Base-by-base conservation (phyloP, 2,329 filamentous ascomycete genomes). In the Verticillium tricorpus region DNA sequence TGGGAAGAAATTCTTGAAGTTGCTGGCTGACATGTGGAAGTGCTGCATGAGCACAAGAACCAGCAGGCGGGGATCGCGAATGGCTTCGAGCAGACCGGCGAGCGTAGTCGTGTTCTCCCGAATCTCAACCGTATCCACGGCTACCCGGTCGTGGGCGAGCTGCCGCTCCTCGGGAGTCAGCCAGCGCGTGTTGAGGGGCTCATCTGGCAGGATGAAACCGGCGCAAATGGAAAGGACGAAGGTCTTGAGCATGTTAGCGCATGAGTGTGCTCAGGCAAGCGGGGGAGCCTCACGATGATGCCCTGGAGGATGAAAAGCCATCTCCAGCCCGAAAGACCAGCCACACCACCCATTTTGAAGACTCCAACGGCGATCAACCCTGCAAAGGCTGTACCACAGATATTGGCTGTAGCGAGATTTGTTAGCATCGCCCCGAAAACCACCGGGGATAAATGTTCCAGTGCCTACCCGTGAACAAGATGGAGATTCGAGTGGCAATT, bases 251-350 rank as follows among this genome's bases (percentile, higher is more conserved):
- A 54, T 69, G 69, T 68, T 55, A 69, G 67, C 63, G 68, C 68
- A 11, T 69, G 61, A 1, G 66, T 67, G 22, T 69, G 61, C 0
- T 71, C 64, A 12, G 73, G 60, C 34, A 35, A 14, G 34, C 9
- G 14, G 34, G 34, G 5, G 1, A 14, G 34, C 9, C 34, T 35
- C 14, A 35, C 34, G 34, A 35, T 35, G 34, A 35, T 35, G 34
- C 78, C 78, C 64, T 80, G 77, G 8, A 76, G 68, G 56, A 79
- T 77, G 63, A 82, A 82, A 1, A 80, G 67, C 79, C 79, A 82
- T 62, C 77, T 70, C 80, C 79, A 82, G 4, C 79, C 80, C 8
- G 71, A 68, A 8, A 82, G 72, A 1, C 78, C 78, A 52, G 73
- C 74, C 17, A 69, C 69, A 3, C 76, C 76, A 28, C 81, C 77